Evolutionary conservation across 2,329 filamentous ascomycete species (phyloP).

Genomic region (Sarocladiaceae sp.): DNA sequence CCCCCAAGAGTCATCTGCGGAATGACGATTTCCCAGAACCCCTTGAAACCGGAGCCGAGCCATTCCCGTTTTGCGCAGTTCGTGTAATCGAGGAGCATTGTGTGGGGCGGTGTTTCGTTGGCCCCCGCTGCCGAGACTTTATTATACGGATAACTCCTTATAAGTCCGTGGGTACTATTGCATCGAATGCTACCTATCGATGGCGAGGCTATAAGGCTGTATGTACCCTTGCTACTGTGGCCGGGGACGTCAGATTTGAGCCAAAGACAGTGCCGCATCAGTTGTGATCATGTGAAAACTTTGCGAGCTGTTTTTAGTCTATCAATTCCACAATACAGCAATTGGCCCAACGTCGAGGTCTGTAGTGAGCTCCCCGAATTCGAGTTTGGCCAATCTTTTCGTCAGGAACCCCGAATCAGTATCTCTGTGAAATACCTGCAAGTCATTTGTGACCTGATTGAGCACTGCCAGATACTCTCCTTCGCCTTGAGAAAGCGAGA

Average conservation of each 20-base stretch:
- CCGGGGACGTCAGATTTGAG: too few relatives aligned
- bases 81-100: not conserved
- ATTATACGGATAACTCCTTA: too few relatives aligned
- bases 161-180: not conserved
- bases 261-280: too few relatives aligned
- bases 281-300: not conserved
- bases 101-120: not conserved
- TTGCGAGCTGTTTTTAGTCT: too few relatives aligned
- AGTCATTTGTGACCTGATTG: not conserved
- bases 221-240: too few relatives aligned
- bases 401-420: not conserved
- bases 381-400: not conserved
- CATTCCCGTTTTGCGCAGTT: not conserved
- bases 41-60: conserved; percentile 4
- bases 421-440: not conserved
- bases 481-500: not conserved
- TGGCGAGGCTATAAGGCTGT: too few relatives aligned
- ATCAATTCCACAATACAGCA: not conserved
- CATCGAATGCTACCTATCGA: too few relatives aligned
- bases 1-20: too few relatives aligned
- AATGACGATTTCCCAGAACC: not conserved
- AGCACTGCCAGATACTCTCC: not conserved
- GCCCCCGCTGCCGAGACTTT: not conserved
- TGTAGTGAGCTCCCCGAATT: not conserved
- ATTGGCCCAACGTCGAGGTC: not conserved